Conservation (phyloP, 2,329 filamentous ascomycete species). For the Boeremia exigua region DNA sequence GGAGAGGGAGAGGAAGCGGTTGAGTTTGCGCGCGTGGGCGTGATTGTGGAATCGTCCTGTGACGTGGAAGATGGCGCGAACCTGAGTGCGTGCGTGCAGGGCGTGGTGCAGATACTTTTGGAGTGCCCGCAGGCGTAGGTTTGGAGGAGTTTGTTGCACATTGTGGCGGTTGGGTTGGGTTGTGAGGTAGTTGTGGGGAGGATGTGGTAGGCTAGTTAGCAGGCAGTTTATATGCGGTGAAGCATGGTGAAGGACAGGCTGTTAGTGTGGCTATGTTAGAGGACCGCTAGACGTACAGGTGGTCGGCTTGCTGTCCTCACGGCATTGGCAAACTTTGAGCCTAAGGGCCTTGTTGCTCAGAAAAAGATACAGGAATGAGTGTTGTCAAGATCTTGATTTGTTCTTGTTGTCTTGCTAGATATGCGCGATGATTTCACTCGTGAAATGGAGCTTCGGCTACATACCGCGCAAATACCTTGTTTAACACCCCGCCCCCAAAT, state of each 20-base stretch:
- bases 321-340: not conserved
- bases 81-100: slow-evolving; percentile 30
- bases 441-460: slow-evolving; percentile 9
- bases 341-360: not conserved
- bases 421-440: slow-evolving; percentile 6
- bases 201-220: not conserved
- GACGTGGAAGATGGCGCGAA: not conserved
- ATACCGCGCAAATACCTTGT: slow-evolving; percentile 17
- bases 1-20: not conserved
- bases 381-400: not conserved
- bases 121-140: slow-evolving; percentile 34
- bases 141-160: slow-evolving; percentile 39
- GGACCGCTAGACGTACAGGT: not conserved
- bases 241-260: slow-evolving; percentile 1
- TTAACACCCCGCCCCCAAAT: slow-evolving; percentile 33
- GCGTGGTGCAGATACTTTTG: slow-evolving; percentile 35
- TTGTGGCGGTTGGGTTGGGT: not conserved
- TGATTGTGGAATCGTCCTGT: not conserved
- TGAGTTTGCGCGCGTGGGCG: slow-evolving; percentile 16
- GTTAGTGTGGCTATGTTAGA: not conserved
- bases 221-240: not conserved
- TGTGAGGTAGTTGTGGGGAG: not conserved
- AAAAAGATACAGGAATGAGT: not conserved
- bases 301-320: not conserved
- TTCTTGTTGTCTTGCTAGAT: slow-evolving; percentile 11